Percentiles rank a stretch among this genome's conserved stretches.
Conservation (phyloP, 139 green algal species). For the Closterium sp. region DNA sequence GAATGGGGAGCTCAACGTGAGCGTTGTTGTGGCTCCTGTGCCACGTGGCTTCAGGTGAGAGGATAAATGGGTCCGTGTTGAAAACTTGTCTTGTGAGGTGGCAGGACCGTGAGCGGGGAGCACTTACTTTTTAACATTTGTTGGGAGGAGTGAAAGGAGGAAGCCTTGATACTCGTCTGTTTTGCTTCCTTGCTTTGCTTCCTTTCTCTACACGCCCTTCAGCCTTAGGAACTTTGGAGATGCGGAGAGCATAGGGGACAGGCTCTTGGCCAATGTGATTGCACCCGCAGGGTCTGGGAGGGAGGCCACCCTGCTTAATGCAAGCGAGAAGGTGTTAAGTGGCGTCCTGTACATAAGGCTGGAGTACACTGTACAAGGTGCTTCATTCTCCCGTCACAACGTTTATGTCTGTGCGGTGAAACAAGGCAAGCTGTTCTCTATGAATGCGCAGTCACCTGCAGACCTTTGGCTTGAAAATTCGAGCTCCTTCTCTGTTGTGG, state of each 20-base stretch:
- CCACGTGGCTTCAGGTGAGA: constrained; percentile 66
- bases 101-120: too few relatives aligned
- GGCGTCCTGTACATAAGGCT: constrained; percentile 70
- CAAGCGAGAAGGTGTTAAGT: constrained; percentile 36
- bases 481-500: neutral
- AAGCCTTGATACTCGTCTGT: neutral
- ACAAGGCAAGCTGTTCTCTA: constrained; percentile 41
- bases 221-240: constrained; percentile 28
- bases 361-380: constrained; percentile 74
- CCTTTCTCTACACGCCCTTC: neutral
- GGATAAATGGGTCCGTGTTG: too few relatives aligned
- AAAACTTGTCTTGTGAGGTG: too few relatives aligned
- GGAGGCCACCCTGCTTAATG: constrained; percentile 60
- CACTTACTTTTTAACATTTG: neutral
- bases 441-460: constrained; percentile 23
- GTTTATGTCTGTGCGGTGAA: constrained; percentile 66
- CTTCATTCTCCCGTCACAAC: constrained; percentile 78
- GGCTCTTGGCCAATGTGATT: constrained; percentile 33
- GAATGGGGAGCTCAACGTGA: constrained; percentile 87
- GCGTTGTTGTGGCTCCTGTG: constrained; percentile 82
- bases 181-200: neutral
- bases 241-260: neutral
- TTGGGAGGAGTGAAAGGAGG: neutral
- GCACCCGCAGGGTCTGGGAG: constrained; percentile 36
- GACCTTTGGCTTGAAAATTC: neutral